Percentiles rank a stretch among this genome's conserved stretches.
phyloP scores from a whole-genome alignment of 225 moss, liverwort and hornwort genomes.

The Pseudisothecium myosuroides region DNA sequence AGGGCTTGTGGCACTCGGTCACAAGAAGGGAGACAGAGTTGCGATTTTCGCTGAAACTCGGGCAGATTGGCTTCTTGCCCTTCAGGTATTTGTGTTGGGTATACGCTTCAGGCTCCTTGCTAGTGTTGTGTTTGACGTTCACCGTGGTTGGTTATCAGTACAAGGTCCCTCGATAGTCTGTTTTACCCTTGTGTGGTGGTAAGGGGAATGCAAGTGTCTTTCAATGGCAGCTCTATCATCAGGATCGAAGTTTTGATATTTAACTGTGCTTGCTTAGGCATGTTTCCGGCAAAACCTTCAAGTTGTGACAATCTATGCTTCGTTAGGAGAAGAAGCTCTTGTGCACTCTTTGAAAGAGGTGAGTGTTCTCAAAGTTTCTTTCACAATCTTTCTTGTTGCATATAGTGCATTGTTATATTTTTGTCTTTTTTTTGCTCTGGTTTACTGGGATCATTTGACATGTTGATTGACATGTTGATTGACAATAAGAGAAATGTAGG shows the following conservation, averaged over 20 bases:
- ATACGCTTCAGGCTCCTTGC: neutral
- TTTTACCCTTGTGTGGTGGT: neutral
- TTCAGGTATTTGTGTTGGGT: conserved; percentile 42
- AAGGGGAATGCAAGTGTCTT: neutral
- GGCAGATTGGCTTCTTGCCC: conserved; percentile 82
- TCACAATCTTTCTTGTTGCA: neutral
- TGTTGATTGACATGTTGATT: neutral
- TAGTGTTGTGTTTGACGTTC: neutral
- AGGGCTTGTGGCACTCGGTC: conserved; percentile 70
- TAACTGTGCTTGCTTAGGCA: conserved; percentile 32
- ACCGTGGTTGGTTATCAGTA: neutral
- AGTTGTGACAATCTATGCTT: conserved; percentile 89
- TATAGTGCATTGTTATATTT: neutral
- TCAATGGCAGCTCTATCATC: neutral
- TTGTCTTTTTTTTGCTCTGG: neutral
- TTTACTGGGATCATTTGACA: neutral
- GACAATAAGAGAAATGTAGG: neutral
- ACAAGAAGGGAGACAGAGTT: conserved; percentile 53
- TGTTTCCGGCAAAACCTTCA: conserved; percentile 56
- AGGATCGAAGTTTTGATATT: neutral
- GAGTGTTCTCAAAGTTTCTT: neutral
- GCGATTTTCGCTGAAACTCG: conserved; percentile 88
- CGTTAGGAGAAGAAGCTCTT: conserved; percentile 83
- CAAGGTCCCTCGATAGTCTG: neutral
- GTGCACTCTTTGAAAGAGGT: conserved; percentile 77